Evolutionary conservation across 306 rosid genomes (phyloP).

Genomic region (Citrullus colocynthis): DNA sequence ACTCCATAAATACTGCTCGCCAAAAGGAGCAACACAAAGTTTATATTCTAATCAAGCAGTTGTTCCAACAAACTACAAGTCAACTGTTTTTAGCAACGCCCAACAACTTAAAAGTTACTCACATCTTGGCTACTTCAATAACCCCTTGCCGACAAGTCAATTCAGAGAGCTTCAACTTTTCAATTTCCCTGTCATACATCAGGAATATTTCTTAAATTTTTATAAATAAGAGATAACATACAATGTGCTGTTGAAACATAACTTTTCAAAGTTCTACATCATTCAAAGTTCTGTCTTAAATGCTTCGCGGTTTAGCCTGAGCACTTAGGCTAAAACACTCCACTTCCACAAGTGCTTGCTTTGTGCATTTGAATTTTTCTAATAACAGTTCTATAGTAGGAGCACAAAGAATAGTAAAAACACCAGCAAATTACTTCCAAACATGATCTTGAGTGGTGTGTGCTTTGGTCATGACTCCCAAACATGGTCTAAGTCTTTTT

Average conservation of each 20-base stretch:
- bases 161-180: constrained; percentile 84
- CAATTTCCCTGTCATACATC: constrained; percentile 65
- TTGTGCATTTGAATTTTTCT: neutral
- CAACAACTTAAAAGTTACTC: constrained; percentile 22
- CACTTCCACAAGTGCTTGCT: neutral
- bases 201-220: constrained; percentile 2
- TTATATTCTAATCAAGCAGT: constrained; percentile 1
- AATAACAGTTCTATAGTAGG: neutral
- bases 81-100: neutral
- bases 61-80: neutral
- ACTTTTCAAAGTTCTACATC: neutral
- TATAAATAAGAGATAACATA: neutral
- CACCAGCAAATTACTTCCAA: neutral
- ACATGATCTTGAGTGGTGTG: neutral
- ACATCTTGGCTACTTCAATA: constrained; percentile 97
- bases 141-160: constrained; percentile 92
- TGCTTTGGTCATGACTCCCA: neutral
- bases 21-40: neutral
- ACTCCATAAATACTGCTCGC: constrained; percentile 73
- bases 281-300: neutral
- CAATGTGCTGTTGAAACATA: neutral
- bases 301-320: neutral
- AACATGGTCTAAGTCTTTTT: neutral
- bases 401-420: neutral
- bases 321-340: neutral